phyloP scores from a whole-genome alignment of 768 basidiomycete species.

The Royoungia palumana region DNA sequence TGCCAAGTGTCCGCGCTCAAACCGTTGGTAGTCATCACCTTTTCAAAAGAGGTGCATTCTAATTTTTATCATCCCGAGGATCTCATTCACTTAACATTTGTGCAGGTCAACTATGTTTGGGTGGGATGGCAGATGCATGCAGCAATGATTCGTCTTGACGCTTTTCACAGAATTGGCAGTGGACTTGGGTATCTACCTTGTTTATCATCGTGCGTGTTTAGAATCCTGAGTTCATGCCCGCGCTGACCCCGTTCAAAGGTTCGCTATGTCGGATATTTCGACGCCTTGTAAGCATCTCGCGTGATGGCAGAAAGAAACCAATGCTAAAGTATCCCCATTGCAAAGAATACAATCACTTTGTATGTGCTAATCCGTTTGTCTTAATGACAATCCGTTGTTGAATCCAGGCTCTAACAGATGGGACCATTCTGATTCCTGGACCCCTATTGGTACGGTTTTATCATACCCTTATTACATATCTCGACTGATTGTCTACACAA shows the following conservation, averaged over 20 bases:
- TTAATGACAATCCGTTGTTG: neutral
- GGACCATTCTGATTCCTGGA: slow-evolving; percentile 18
- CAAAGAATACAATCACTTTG: neutral
- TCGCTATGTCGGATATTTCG: slow-evolving; percentile 14
- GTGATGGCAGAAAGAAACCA: neutral
- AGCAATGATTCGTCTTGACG: neutral
- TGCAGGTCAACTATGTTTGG: slow-evolving; percentile 18
- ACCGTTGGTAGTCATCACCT: slow-evolving; percentile 10
- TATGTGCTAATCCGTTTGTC: neutral
- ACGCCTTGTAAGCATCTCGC: slow-evolving; percentile 7
- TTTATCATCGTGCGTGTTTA: slow-evolving; percentile 15
- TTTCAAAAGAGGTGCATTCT: slow-evolving; percentile 14
- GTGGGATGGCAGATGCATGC: slow-evolving; percentile 4
- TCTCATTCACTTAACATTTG: neutral
- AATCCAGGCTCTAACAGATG: slow-evolving; percentile 7
- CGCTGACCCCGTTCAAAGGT: slow-evolving; percentile 8
- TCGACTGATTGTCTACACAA: neutral
- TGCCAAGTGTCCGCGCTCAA: neutral
- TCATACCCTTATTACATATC: neutral
- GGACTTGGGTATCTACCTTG: slow-evolving; percentile 11
- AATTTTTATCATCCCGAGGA: neutral
- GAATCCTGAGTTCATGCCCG: neutral
- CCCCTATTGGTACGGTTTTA: slow-evolving; percentile 5
- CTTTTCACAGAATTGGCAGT: slow-evolving; percentile 10
- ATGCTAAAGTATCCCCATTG: neutral